Base-by-base conservation (phyloP, 257 asterid species). In the Nicotiana undulata region DNA sequence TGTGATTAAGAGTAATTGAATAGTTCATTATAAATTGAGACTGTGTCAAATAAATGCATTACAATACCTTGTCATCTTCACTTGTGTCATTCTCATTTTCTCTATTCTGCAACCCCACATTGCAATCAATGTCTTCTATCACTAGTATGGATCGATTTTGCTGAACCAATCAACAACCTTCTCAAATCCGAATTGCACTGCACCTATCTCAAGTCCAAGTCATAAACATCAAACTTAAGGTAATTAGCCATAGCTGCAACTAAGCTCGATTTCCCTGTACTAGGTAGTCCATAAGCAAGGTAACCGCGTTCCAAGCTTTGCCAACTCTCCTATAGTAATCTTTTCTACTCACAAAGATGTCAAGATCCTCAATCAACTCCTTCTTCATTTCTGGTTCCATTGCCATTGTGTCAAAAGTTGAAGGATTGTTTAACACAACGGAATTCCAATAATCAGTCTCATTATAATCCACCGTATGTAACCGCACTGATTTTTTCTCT, bases 161-260 rank as follows among this genome's bases (percentile, higher is more conserved):
- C 86, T 1, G 94, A 75, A n/a, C 96, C 96, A 3, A 92, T 91
- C 87, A 93, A 81, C 83, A 93, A 83, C 85, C 94, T 88, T 83
- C 97, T 92, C 88, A 93, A 79, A 85, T 93, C 97, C 7, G 98
- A 91, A 86, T 93, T 92, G 60, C 97, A 92, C 34, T 92, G 94
- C 8, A 93, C 92, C 85, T 93, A 93, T 72, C 86, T 80, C 75
- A 93, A 78, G 65, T 93, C 94, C 91, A 93, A 84, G 81, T 93
- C 98, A 82, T 93, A 91, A 6, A 93, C 89, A 85, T 93, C 97
- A 68, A 93, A 93, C 83, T 90, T 90, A 67, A 91, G 92, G 77
- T 90, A 82, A 81, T 91, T 93, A 63, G 97, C 98, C 91, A 93
- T 91, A 82, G 98, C 93, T 4, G 98, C 97, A 74, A 93, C 93